Conservation (phyloP, 1,284 basidiomycete genomes). For the Microbotryum intermedium region DNA sequence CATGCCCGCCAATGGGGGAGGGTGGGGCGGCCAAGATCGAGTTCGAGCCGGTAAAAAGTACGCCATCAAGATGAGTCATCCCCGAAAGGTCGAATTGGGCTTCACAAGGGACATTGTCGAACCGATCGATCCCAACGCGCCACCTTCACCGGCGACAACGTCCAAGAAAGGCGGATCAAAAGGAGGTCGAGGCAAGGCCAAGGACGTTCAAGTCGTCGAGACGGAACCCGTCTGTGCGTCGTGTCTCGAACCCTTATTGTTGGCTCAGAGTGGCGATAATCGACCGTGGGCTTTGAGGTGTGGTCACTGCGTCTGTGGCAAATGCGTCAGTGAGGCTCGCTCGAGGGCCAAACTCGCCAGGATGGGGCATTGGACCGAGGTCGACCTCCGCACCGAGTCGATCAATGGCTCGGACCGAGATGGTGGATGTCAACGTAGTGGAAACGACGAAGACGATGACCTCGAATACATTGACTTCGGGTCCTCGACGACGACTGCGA, state of each 20-base stretch:
- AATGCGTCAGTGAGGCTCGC: slow-evolving; percentile 11
- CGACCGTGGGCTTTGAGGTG: slow-evolving; percentile 16
- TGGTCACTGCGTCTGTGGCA: slow-evolving; percentile 26
- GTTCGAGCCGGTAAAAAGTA: slow-evolving; percentile 20
- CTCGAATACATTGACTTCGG: slow-evolving; percentile 2
- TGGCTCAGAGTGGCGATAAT: slow-evolving; percentile 6
- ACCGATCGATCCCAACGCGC: slow-evolving; percentile 6
- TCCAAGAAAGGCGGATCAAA: background rate
- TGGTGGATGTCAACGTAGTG: background rate
- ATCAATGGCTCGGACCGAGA: background rate
- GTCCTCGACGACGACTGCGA: background rate
- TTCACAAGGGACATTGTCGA: slow-evolving; percentile 24
- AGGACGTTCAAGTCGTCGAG: background rate
- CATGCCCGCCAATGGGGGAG: background rate
- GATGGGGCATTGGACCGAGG: background rate
- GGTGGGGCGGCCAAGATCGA: slow-evolving; percentile 23
- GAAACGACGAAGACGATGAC: background rate
- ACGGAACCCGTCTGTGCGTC: slow-evolving; percentile 21
- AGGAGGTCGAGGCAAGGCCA: slow-evolving; percentile 1
- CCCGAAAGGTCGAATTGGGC: slow-evolving; percentile 7
- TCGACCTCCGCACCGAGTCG: too few species aligned
- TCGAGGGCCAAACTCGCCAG: background rate
- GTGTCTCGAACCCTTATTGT: slow-evolving; percentile 14
- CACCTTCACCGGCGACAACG: background rate
- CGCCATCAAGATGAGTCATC: slow-evolving; percentile 21